Evolutionary conservation across 257 asterid genomes (phyloP).

Genomic region (Misopates orontium): DNA sequence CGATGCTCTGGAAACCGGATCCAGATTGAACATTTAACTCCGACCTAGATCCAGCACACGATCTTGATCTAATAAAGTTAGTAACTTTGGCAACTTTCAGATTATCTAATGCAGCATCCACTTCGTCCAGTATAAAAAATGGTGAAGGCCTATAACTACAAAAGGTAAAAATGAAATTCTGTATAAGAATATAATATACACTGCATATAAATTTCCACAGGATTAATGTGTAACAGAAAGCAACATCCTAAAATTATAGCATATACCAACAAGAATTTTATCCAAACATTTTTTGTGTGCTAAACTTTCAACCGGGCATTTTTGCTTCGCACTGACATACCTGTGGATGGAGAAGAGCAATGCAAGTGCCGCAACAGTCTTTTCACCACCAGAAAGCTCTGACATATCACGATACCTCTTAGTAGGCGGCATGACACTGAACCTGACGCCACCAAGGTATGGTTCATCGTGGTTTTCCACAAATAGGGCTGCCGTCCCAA

Average conservation of each 20-base stretch:
- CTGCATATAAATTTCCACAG: too few species aligned
- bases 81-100: conserved; percentile 96
- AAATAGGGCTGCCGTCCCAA: conserved; percentile 86
- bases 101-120: conserved; percentile 97
- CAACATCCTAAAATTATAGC: too few species aligned
- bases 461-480: conserved; percentile 96
- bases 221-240: not conserved
- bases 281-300: too few species aligned
- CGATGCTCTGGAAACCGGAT: conserved; percentile 90
- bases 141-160: conserved; percentile 97
- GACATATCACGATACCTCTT: conserved; percentile 94
- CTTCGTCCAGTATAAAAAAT: conserved; percentile 95
- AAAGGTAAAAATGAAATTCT: conserved; percentile 12
- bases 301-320: too few species aligned
- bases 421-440: conserved; percentile 98
- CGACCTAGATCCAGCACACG: conserved; percentile 70
- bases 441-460: conserved; percentile 86
- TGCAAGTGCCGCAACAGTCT: conserved; percentile 99
- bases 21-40: conserved; percentile 56
- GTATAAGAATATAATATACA: too few species aligned
- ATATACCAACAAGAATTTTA: not conserved
- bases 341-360: conserved; percentile 93
- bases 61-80: conserved; percentile 86
- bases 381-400: conserved; percentile 97
- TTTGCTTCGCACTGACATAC: conserved; percentile 40